Conservation (phyloP, 768 basidiomycete genomes). For the Lentinula sp. region DNA sequence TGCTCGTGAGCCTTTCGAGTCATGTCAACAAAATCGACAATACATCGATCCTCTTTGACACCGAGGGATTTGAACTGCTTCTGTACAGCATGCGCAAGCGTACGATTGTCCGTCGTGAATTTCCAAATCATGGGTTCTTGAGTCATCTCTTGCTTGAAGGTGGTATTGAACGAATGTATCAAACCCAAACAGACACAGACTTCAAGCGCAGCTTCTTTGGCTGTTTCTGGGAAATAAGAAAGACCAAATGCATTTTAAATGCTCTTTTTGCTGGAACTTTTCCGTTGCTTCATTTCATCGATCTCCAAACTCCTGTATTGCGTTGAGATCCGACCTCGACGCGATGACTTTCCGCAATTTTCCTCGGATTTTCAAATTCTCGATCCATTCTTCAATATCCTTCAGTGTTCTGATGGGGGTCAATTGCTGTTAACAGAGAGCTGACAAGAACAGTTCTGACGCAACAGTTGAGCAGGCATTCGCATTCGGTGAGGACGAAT, state of each 20-base stretch:
- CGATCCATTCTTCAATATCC: background rate
- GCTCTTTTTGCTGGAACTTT: background rate
- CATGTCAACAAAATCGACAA: slow-evolving; percentile 12
- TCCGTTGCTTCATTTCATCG: background rate
- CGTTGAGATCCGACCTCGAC: background rate
- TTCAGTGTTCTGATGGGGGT: background rate
- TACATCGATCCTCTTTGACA: slow-evolving; percentile 18
- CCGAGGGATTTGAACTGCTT: slow-evolving; percentile 22
- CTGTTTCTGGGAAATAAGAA: slow-evolving; percentile 25
- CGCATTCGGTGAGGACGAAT: background rate
- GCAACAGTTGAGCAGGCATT: background rate
- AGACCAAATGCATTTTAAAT: too few relatives aligned
- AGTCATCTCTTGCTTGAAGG: background rate
- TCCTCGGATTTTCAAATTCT: background rate
- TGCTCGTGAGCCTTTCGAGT: background rate
- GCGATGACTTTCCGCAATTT: background rate
- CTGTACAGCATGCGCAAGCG: slow-evolving; percentile 19
- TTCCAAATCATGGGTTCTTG: slow-evolving; percentile 12
- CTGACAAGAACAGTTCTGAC: background rate
- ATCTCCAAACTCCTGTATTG: slow-evolving; percentile 4
- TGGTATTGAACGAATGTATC: slow-evolving; percentile 20
- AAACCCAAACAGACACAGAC: slow-evolving; percentile 23
- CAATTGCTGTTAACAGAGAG: background rate
- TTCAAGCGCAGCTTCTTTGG: slow-evolving; percentile 22
- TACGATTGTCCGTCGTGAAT: slow-evolving; percentile 18